Evolutionary conservation across 352 stramenopile species (phyloP).

Genomic region (Globisporangium takayamanum): DNA sequence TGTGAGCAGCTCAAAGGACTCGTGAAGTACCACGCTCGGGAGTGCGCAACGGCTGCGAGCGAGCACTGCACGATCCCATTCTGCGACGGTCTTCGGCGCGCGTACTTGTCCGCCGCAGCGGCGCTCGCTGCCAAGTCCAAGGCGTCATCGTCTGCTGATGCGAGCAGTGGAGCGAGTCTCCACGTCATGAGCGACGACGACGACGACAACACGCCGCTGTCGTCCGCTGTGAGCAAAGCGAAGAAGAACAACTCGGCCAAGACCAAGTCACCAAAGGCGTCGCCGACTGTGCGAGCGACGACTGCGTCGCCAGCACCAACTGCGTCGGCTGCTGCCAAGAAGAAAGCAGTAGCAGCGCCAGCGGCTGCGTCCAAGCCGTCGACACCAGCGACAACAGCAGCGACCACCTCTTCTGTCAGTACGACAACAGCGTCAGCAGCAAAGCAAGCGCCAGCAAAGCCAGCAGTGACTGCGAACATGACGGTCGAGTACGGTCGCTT

Average conservation of each 20-base stretch:
- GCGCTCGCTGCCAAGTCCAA: conserved; percentile 26
- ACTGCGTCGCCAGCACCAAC: conserved; percentile 5
- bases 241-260: conserved; percentile 55
- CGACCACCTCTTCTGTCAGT: conserved; percentile 11
- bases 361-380: conserved; percentile 13
- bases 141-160: conserved; percentile 10
- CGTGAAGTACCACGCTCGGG: conserved; percentile 81
- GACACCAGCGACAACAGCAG: conserved; percentile 10
- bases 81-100: conserved; percentile 61
- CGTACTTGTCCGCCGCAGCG: conserved; percentile 43
- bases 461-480: conserved; percentile 46
- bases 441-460: conserved; percentile 29
- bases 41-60: conserved; percentile 48
- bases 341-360: conserved; percentile 13
- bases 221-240: conserved; percentile 54
- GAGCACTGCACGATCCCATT: conserved; percentile 83
- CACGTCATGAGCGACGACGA: conserved; percentile 40
- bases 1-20: conserved; percentile 79
- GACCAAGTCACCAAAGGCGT: conserved; percentile 54
- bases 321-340: conserved; percentile 15
- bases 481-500: conserved; percentile 79
- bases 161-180: conserved; percentile 9
- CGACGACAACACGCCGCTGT: conserved; percentile 68
- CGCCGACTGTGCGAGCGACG: conserved; percentile 13
- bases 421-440: not conserved